Percentiles rank a stretch among this genome's conserved stretches.
Evolutionary conservation across 805 yeast species (phyloP).

Genomic region (Barnettozyma sucrosica): DNA sequence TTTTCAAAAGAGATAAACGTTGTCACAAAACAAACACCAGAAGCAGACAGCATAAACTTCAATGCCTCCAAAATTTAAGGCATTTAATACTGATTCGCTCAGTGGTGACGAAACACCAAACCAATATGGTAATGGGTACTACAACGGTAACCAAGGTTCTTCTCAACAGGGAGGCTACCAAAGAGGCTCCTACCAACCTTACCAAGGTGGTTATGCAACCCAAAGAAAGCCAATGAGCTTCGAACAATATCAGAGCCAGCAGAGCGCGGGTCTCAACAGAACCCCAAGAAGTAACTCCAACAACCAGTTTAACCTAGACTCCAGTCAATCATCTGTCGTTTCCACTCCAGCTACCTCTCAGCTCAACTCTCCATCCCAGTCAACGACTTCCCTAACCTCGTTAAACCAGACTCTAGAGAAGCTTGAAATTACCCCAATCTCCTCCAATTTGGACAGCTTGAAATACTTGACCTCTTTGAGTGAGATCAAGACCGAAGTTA

Average conservation of each 20-base stretch:
- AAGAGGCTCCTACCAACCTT: conserved; percentile 2
- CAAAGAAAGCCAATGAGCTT: conserved; percentile 23
- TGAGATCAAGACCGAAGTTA: conserved; percentile 31
- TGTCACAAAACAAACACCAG: neutral
- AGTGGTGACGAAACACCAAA: conserved; percentile 15
- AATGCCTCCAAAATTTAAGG: conserved; percentile 39
- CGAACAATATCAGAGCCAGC: conserved; percentile 22
- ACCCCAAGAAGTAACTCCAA: conserved; percentile 16
- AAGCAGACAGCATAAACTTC: neutral
- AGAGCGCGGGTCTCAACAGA: conserved; percentile 10
- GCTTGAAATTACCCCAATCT: conserved; percentile 59
- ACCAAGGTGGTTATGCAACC: conserved; percentile 11
- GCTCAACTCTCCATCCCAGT: conserved; percentile 39
- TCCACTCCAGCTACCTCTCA: conserved; percentile 23
- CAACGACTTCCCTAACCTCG: conserved; percentile 70
- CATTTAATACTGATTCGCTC: conserved; percentile 28
- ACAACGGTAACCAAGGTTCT: conserved; percentile 6
- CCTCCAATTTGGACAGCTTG: conserved; percentile 48
- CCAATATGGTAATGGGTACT: conserved; percentile 2
- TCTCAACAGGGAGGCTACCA: conserved; percentile 1
- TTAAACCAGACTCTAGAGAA: conserved; percentile 66
- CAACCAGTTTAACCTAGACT: conserved; percentile 3
- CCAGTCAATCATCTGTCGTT: conserved; percentile 15
- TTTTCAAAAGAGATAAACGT: conserved; percentile 1
- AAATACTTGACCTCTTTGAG: conserved; percentile 33